Base-by-base conservation (phyloP, 1,284 basidiomycete species). In the Pisolithus thermaeus region DNA sequence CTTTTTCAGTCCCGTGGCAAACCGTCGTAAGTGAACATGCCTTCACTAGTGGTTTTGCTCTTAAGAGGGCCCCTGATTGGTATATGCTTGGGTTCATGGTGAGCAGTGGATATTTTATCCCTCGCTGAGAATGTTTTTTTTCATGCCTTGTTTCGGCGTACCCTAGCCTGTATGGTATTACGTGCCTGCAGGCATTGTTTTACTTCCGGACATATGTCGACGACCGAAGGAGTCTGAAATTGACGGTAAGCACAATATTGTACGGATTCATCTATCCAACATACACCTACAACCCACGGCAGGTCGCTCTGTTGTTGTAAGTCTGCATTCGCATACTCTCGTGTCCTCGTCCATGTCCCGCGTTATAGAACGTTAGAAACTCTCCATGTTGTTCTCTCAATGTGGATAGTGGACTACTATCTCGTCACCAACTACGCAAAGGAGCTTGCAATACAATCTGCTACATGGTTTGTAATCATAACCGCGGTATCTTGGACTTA, bases 151-250 rank as follows among this genome's bases (percentile, higher is more conserved):
- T 14, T 35, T 35, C 32, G 18, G 35, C 66, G 63, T 22, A 35
- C 11, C 11, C 12, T 14, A 65, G 63, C 18, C 40, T 68, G 2
- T 65, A 68, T 22, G 63, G 63, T 7, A 47, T 62, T n/a, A 67
- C 62, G 4, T 65, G 64, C 50, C 54, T 57, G 43, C 63, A 65
- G 30, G 56, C 62, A 6, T 56, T 67, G 28, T 66, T 59, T 25
- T 65, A 65, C 50, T 68, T 58, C 25, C 56, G 49, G 16, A 67
- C 62, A 0, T 65, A 67, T 52, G 52, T 55, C 4, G 38, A 46
- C 2, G 64, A 65, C 28, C 7, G 35, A 5, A 27, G 40, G 47
- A 46, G 49, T 35, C 59, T 65, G 38, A 68, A 66, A 38, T 3
- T 52, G 8, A 62, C 49, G 42, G 63, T 67, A 45, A 8, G 65